Evolutionary conservation across 345 rosid species (phyloP).

Genomic region (Clarkia xantiana): DNA sequence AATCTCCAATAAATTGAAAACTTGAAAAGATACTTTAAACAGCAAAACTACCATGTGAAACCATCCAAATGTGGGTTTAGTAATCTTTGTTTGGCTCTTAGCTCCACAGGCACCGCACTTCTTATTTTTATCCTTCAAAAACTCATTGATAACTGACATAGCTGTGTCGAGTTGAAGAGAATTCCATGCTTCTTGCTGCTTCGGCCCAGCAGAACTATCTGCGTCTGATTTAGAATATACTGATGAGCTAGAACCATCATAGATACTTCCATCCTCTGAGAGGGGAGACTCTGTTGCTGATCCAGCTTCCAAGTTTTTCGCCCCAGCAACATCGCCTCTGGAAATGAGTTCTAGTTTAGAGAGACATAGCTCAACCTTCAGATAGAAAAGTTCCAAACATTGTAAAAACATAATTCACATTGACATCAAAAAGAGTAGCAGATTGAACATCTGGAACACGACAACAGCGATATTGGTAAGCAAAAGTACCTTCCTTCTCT

Average conservation of each 20-base stretch:
- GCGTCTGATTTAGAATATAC: constrained; percentile 14
- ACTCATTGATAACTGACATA: constrained; percentile 30
- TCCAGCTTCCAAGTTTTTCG: constrained; percentile 38
- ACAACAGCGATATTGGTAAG: constrained; percentile 1
- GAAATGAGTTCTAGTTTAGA: constrained; percentile 54
- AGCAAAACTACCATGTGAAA: constrained; percentile 43
- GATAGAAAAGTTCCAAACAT: constrained; percentile 4
- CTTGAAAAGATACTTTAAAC: background rate
- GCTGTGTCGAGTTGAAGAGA: constrained; percentile 72
- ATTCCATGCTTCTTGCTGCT: constrained; percentile 44
- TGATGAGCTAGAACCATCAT: constrained; percentile 25
- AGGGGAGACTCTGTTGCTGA: constrained; percentile 12
- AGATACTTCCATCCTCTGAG: constrained; percentile 27
- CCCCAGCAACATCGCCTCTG: constrained; percentile 63
- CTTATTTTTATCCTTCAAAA: constrained; percentile 28
- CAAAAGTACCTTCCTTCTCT: constrained; percentile 24
- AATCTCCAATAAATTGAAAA: background rate
- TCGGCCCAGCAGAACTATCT: constrained; percentile 14
- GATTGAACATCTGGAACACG: background rate
- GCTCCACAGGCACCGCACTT: constrained; percentile 36
- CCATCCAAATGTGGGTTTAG: constrained; percentile 73
- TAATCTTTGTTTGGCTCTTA: constrained; percentile 20
- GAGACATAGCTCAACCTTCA: constrained; percentile 46
- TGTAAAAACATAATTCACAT: background rate
- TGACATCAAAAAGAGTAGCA: background rate